A percentile compares a stretch with the other conserved stretches of the same genome.
Evolutionary conservation across 768 basidiomycete genomes (phyloP).

Genomic region (Lactifluus volemus): DNA sequence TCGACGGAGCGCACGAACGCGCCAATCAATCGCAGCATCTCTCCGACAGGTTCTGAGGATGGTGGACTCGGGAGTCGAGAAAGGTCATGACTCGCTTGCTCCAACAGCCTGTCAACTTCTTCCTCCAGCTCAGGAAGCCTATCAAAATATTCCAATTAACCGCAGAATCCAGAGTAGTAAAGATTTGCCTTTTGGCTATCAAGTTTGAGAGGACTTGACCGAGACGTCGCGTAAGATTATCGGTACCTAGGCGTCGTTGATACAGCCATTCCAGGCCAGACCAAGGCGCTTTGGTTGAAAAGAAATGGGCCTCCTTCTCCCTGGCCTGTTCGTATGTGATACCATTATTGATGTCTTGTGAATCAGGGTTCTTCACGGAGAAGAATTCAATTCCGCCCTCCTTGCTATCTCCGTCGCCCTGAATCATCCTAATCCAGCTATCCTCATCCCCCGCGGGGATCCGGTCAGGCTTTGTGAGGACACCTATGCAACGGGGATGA

Average conservation of each 20-base stretch:
- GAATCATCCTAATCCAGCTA: slow-evolving; percentile 4
- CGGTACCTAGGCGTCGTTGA: slow-evolving; percentile 12
- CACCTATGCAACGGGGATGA: background rate
- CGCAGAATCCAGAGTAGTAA: background rate
- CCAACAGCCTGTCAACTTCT: slow-evolving; percentile 39
- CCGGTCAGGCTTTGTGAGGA: slow-evolving; percentile 11
- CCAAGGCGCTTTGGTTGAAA: slow-evolving; percentile 5
- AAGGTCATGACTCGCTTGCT: slow-evolving; percentile 27
- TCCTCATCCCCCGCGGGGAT: slow-evolving; percentile 8
- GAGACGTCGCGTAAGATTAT: slow-evolving; percentile 10
- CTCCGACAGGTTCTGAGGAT: slow-evolving; percentile 43
- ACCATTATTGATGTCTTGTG: slow-evolving; percentile 11
- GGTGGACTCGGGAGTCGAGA: slow-evolving; percentile 37
- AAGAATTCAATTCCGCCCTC: slow-evolving; percentile 3
- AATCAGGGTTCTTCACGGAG: slow-evolving; percentile 16
- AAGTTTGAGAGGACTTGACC: slow-evolving; percentile 6
- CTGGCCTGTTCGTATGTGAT: slow-evolving; percentile 17
- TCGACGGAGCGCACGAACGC: background rate
- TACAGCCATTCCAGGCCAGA: slow-evolving; percentile 7
- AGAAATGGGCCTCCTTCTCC: slow-evolving; percentile 12
- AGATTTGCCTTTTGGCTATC: slow-evolving; percentile 10
- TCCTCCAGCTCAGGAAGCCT: slow-evolving; percentile 55
- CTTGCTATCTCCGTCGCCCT: background rate
- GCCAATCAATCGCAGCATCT: slow-evolving; percentile 30
- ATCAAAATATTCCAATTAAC: background rate